A percentile compares a stretch with the other conserved stretches of the same genome.
Conservation (phyloP, 768 basidiomycete genomes). For the Rhodosporidiobolus odoratus region DNA sequence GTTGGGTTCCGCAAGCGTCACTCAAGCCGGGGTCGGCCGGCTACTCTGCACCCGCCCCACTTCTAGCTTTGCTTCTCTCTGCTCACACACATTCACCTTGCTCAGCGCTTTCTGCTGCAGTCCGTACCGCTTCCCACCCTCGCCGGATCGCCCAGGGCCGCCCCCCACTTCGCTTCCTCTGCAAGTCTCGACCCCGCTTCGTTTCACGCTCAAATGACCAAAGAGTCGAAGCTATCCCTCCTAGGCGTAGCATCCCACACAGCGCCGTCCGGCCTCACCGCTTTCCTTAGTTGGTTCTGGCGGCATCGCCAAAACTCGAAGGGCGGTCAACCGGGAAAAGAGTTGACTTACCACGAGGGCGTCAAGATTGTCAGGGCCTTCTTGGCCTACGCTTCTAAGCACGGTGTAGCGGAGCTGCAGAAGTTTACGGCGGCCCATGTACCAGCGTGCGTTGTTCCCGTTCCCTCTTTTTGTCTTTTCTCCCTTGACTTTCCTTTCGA, state of each 20-base stretch:
- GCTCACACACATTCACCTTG: no score
- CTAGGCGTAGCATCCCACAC: conserved; percentile 31
- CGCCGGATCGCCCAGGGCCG: no score
- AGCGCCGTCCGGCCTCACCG: conserved; percentile 44
- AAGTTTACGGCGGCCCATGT: conserved; percentile 43
- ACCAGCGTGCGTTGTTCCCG: conserved; percentile 9
- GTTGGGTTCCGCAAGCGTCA: no score
- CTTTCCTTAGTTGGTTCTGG: conserved; percentile 45
- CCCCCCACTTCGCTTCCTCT: neutral
- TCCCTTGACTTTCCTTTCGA: neutral
- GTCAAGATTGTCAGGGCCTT: conserved; percentile 46
- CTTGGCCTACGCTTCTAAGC: conserved; percentile 45
- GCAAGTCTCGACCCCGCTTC: neutral
- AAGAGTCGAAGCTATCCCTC: conserved; percentile 11
- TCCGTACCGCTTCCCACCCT: no score
- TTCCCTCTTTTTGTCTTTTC: no score
- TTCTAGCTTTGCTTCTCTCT: no score
- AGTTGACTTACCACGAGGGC: conserved; percentile 47
- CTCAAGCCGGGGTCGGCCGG: no score
- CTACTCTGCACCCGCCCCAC: no score
- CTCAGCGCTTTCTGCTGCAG: no score
- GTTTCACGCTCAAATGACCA: neutral
- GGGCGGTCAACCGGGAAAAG: conserved; percentile 37
- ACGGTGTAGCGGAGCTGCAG: conserved; percentile 47
- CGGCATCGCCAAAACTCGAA: conserved; percentile 38